phyloP scores from a whole-genome alignment of 306 rosid species.

The Rubus parviflorus region DNA sequence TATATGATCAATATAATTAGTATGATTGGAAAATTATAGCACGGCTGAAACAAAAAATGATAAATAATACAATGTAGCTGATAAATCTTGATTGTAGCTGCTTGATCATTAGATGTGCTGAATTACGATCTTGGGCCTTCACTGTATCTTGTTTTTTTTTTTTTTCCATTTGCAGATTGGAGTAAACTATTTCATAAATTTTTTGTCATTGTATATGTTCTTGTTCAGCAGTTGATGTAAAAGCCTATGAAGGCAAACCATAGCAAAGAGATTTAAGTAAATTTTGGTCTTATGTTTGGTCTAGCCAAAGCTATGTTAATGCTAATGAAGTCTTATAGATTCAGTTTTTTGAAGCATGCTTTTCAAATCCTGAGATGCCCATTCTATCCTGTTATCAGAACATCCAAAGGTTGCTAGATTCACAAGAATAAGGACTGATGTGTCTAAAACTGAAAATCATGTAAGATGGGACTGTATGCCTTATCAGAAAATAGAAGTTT shows the following conservation, averaged over 20 bases:
- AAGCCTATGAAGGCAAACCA: neutral
- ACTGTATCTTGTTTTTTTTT: neutral
- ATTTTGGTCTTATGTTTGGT: neutral
- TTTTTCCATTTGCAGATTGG: constrained; percentile 27
- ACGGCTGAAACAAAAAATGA: constrained; percentile 23
- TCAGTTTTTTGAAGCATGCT: constrained; percentile 5
- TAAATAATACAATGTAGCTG: constrained; percentile 29
- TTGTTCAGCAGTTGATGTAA: neutral
- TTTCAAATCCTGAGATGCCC: neutral
- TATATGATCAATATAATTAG: constrained; percentile 1
- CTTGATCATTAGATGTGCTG: neutral
- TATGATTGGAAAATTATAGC: constrained; percentile 10
- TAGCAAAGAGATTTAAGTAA: neutral
- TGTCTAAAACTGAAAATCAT: no score
- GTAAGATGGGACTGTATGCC: neutral
- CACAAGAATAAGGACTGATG: no score
- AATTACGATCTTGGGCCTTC: neutral
- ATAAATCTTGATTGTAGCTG: neutral
- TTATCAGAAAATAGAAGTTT: neutral
- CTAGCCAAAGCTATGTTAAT: neutral
- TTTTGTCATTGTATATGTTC: neutral
- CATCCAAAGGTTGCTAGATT: no score
- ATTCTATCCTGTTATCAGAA: no score
- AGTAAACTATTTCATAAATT: neutral
- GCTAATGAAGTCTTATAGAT: neutral